Percentiles rank a stretch among this genome's conserved stretches.
phyloP scores from a whole-genome alignment of 495 filamentous ascomycete genomes.

The Saxophila tyrrhenica region DNA sequence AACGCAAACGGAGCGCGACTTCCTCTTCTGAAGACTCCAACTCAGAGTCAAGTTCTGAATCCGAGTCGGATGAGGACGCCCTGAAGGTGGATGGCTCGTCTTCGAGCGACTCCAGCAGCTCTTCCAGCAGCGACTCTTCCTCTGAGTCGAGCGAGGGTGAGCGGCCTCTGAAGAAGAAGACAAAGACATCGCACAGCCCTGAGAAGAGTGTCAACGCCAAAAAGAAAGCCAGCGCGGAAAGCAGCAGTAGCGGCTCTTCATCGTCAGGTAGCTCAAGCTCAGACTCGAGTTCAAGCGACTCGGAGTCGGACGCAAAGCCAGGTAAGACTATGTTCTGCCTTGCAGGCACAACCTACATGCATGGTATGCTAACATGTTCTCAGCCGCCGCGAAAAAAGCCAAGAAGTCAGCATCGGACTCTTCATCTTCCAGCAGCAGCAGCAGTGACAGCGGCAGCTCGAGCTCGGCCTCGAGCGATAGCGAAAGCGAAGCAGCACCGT shows the following conservation, averaged over 20 bases:
- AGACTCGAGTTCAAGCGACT: neutral
- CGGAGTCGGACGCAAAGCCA: neutral
- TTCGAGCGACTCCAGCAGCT: conserved; percentile 7
- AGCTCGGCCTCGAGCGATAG: conserved; percentile 1
- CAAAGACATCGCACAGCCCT: neutral
- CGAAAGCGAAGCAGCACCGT: conserved; percentile 3
- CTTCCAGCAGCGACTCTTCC: conserved; percentile 3
- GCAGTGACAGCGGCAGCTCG: conserved; percentile 1
- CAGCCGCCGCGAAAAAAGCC: neutral
- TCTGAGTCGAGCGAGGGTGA: neutral
- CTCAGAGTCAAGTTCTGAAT: conserved; percentile 13
- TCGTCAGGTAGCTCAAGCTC: neutral
- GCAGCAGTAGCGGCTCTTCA: conserved; percentile 5
- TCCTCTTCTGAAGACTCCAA: conserved; percentile 10
- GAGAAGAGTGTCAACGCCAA: conserved; percentile 3
- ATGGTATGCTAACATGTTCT: neutral
- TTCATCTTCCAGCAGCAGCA: conserved; percentile 2
- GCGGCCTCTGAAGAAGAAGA: neutral
- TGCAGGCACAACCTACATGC: too few species aligned
- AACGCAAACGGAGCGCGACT: conserved; percentile 15
- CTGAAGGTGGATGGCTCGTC: neutral
- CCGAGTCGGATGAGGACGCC: conserved; percentile 11
- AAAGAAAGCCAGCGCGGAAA: too few species aligned
- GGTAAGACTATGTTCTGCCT: too few species aligned
- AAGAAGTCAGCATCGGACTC: neutral